Base-by-base conservation (phyloP, 352 stramenopile species). In the Elongisporangium prolatum region DNA sequence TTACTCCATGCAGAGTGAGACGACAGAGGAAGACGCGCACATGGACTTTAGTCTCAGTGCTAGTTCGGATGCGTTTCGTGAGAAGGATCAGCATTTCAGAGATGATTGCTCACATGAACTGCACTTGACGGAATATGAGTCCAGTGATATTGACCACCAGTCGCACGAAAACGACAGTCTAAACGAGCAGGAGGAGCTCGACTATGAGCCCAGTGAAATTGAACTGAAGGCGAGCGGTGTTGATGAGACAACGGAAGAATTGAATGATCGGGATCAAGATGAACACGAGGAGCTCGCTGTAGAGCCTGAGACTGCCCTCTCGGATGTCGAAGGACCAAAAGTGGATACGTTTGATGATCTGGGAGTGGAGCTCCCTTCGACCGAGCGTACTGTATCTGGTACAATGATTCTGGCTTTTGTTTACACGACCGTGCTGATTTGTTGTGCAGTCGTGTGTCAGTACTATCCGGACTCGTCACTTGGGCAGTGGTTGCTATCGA, bases 371-470 rank as follows among this genome's bases (percentile, higher is more conserved):
- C 14, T 44, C 17, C 34, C 34, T 16, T 44, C 34, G 34, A 13
- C 34, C 3, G 34, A 13, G 34, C 34, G 34, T 44, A 17, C 1
- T 9, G 4, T 44, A 13, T 44, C 9, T 44, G 34, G 34, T 3
- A 17, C 34, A 16, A 5, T 44, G 34, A 44, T 50, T n/a, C 47
- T 67, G 37, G 51, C 50, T 50, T 49, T 59, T 5, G 66, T 62
- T 5, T 14, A 61, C 21, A 50, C 61, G 28, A 55, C 22, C 14
- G 40, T 66, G 6, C 54, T 65, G 21, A 54, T 48, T 22, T 25
- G 64, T 44, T 64, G 67, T 55, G 14, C 67, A 51, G 53, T 17
- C 10, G 21, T 75, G 44, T 75, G 57, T 52, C 56, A 22, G 18
- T 9, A 67, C 50, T 69, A 64, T 56, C 67, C 67, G 16, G 54